phyloP scores from a whole-genome alignment of 2,329 filamentous ascomycete genomes.

The Talaromyces sp. region DNA sequence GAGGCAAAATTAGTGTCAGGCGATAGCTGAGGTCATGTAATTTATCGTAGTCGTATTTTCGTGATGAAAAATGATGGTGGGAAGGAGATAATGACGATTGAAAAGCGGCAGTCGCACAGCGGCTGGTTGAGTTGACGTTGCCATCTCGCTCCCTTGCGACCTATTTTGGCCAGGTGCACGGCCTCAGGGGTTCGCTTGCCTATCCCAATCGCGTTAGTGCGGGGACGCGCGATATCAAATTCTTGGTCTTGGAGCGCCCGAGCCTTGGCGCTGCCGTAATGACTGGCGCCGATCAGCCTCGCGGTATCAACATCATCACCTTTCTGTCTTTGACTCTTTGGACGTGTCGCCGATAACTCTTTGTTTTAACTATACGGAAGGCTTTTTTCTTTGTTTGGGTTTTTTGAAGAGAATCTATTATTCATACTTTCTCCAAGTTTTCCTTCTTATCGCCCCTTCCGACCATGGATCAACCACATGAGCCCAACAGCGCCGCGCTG shows the following conservation, averaged over 20 bases:
- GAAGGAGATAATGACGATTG: conserved; percentile 37
- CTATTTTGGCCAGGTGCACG: conserved; percentile 38
- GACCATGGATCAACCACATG: conserved; percentile 26
- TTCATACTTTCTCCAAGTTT: neutral
- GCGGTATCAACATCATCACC: neutral
- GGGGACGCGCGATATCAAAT: conserved; percentile 40
- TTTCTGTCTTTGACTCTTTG: neutral
- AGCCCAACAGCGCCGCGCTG: conserved; percentile 41
- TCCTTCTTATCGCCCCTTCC: neutral
- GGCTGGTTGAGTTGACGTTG: conserved; percentile 42
- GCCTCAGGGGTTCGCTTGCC: conserved; percentile 41
- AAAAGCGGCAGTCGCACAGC: conserved; percentile 28
- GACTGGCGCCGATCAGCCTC: neutral
- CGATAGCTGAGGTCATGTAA: conserved; percentile 57
- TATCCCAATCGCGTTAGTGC: conserved; percentile 37
- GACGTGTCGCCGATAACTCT: neutral
- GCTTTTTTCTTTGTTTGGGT: neutral
- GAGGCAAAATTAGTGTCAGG: conserved; percentile 60
- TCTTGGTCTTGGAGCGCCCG: conserved; percentile 11
- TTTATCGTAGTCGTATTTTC: conserved; percentile 48
- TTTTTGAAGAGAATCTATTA: neutral
- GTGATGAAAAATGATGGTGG: conserved; percentile 50
- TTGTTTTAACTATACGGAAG: neutral
- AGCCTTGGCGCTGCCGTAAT: conserved; percentile 13
- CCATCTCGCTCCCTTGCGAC: conserved; percentile 34